phyloP scores from a whole-genome alignment of 495 filamentous ascomycete genomes.

The Neurospora sp. region DNA sequence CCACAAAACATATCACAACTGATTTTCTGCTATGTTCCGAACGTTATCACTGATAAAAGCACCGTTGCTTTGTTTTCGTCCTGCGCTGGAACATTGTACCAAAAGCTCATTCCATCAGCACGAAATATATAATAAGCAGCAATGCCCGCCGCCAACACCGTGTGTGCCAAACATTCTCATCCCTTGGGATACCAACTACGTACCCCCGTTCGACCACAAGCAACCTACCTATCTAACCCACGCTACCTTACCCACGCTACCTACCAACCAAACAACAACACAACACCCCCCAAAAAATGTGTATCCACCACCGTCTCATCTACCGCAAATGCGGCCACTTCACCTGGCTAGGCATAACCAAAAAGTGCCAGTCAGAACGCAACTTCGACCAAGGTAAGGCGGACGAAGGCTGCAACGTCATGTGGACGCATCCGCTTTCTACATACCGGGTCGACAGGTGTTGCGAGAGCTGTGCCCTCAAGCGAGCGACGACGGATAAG shows the following conservation, averaged over 20 bases:
- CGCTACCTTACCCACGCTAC: background rate
- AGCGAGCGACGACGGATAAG: background rate
- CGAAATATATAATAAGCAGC: background rate
- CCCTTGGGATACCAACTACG: background rate
- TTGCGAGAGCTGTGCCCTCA: slow-evolving; percentile 12
- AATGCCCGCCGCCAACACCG: background rate
- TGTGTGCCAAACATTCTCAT: background rate
- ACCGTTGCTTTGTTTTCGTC: background rate
- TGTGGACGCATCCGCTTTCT: slow-evolving; percentile 15
- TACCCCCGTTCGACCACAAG: background rate
- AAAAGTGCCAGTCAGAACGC: slow-evolving; percentile 11
- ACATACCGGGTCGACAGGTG: slow-evolving; percentile 5
- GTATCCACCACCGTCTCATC: slow-evolving; percentile 17
- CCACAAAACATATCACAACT: background rate
- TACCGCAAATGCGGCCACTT: slow-evolving; percentile 18
- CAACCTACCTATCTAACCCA: too few species aligned
- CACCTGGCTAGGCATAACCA: slow-evolving; percentile 7
- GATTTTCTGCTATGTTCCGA: background rate
- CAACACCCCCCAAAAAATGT: slow-evolving; percentile 12
- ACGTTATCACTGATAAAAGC: background rate
- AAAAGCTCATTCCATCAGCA: background rate
- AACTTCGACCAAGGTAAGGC: slow-evolving; percentile 7
- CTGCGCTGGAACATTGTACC: background rate
- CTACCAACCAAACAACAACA: background rate
- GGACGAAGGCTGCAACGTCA: slow-evolving; percentile 11